Percentiles rank a stretch among this genome's conserved stretches.
These are phyloP conservation scores for Domatiomyces catenatus DNA, from an alignment of 2,329 filamentous ascomycete genomes.

Conservation along the genomic window DNA sequence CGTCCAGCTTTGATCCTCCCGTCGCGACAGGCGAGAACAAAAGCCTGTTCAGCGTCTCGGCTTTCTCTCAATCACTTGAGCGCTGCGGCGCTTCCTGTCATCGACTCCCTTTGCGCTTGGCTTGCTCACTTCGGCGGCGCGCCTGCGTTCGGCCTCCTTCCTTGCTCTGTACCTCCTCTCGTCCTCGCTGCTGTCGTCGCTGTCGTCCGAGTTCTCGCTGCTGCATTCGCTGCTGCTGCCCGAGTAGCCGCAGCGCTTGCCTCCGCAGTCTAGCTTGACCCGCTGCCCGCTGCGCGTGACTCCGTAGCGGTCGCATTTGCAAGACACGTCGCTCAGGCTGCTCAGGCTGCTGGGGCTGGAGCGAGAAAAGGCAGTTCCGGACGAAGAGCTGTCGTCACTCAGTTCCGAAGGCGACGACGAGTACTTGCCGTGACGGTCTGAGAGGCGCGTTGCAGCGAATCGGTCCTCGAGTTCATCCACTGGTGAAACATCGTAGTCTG, in stretches of 20 bases:
- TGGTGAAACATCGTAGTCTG: conserved; percentile 53
- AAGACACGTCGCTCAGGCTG: conserved; percentile 52
- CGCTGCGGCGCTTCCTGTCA: neutral
- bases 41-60: neutral
- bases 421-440: conserved; percentile 48
- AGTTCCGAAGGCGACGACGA: conserved; percentile 61
- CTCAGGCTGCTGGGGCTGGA: conserved; percentile 42
- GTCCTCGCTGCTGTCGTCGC: conserved; percentile 10
- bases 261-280: conserved; percentile 92
- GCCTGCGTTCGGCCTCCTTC: neutral
- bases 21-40: neutral
- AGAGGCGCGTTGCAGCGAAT: conserved; percentile 56
- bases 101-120: neutral
- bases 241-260: conserved; percentile 66
- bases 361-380: conserved; percentile 31
- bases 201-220: conserved; percentile 8
- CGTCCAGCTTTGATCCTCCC: neutral
- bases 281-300: conserved; percentile 87
- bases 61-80: neutral
- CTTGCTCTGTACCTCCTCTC: conserved; percentile 3
- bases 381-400: conserved; percentile 37
- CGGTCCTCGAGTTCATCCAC: conserved; percentile 64
- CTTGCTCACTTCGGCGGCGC: neutral
- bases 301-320: conserved; percentile 90
- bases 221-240: conserved; percentile 14